Base-by-base conservation (phyloP, 257 asterid species). In the Solanum lycopersicoides region DNA sequence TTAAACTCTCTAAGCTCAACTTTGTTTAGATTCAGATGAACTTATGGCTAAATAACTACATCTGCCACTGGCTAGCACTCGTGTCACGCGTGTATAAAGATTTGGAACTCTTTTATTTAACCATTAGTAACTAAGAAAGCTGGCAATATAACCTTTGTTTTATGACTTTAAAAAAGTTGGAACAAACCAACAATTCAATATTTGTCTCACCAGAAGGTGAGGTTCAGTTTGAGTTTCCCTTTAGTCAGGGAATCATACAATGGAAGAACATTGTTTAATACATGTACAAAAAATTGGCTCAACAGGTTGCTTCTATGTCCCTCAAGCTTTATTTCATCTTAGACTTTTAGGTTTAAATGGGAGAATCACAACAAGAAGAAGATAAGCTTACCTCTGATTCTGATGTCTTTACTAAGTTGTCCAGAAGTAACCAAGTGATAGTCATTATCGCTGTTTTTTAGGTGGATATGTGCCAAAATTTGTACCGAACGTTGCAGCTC, bases 341-440 rank as follows among this genome's bases (percentile, higher is more conserved):
- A 44, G 11, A 47, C 18, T 30, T 42, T 30, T 47, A 0, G 65
- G 41, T 25, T 60, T 45, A 1, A 25, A 79, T 80, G 84, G 66
- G 66, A 80, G 20, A 16, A 47, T 14, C 47, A 80, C 44, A 18
- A 30, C 13, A 20, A 6, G 10, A 79, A 79, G 28, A 50, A 47
- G 25, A 80, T 30, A 47, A 15, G 0, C 3, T 44, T 47, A 80
- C 84, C 41, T 16, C 85, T 47, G 3, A 50, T 28, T 16, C 85
- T 28, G 3, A 50, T 16, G 88, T 90, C 90, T 92, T 87, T 90
- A 91, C 92, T 88, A 76, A 42, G 83, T 35, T 60, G 73, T 77
- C 6, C 42, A 66, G 44, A 82, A 63, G 79, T n/a, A 39, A 86
- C 69, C 80, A 25, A 86, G 66, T 91, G 85, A 89, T 91, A 85